phyloP scores from a whole-genome alignment of 768 basidiomycete species.

The Agrocybe chaxingu region DNA sequence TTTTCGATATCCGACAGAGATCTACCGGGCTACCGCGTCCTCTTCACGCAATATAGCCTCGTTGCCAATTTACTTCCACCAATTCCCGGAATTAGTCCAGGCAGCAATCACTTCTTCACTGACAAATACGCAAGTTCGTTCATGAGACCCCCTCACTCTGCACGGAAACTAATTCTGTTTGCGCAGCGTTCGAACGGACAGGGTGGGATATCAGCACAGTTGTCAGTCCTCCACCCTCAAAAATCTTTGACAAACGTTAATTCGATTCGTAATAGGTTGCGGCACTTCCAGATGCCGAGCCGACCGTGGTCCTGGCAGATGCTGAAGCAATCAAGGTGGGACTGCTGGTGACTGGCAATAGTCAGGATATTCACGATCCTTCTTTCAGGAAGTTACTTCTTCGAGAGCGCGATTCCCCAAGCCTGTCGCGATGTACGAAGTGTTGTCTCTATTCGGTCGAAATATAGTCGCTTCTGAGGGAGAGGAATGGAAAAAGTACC shows the following conservation, averaged over 20 bases:
- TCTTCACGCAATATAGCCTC: conserved; percentile 12
- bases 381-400: conserved; percentile 2
- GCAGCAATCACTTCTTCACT: conserved; percentile 17
- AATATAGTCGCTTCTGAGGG: conserved; percentile 62
- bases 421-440: conserved; percentile 37
- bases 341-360: too few species aligned
- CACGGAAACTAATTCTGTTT: neutral
- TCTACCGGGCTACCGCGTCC: conserved; percentile 24
- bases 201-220: neutral
- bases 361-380: too few species aligned
- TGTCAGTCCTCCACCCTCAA: too few species aligned
- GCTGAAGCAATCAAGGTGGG: too few species aligned
- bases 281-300: too few species aligned
- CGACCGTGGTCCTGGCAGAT: too few species aligned
- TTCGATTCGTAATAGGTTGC: too few species aligned
- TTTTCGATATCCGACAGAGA: conserved; percentile 10
- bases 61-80: conserved; percentile 18
- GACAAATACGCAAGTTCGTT: conserved; percentile 19
- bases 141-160: too few species aligned
- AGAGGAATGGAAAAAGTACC: conserved; percentile 60
- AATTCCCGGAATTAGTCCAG: conserved; percentile 19
- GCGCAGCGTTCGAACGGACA: neutral
- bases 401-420: conserved; percentile 53
- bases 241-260: too few species aligned
- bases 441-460: conserved; percentile 45